Base-by-base conservation (phyloP, 2,329 filamentous ascomycete genomes). In the Eurotiales sp. region DNA sequence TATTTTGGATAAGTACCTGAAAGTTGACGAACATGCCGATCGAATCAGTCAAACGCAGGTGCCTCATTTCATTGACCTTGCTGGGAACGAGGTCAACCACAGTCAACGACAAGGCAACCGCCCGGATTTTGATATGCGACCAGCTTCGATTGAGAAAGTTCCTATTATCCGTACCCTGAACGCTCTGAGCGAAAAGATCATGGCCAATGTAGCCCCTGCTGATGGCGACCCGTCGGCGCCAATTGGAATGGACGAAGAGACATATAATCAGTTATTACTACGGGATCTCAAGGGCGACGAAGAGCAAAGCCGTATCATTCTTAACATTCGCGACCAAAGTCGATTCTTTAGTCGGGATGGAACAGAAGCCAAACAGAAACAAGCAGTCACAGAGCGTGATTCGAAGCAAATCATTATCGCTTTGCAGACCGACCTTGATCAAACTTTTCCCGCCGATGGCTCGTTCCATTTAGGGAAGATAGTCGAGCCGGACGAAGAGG, bases 61-160 rank as follows among this genome's bases (percentile, higher is more conserved):
- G 17, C 91, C 93, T 1, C 85, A 91, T 61, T 91, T 95, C 57
- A 91, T 99, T 59, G 88, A 99, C 66, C 72, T 99, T 22, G 89
- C 92, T 64, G 93, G 87, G 25, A 99, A 99, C 64, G 93, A 97
- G 71, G 88, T 93, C 67, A 92, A 99, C 62, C 85, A 95, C 68
- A 95, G 90, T 59, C 88, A 91, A 48, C 82, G 86, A 62, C 85
- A 80, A 61, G 93, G 93, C 45, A 97, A 99, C 67, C 80, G 86
- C 47, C 90, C 92, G 50, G 90, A 97, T 65, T 74, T 87, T 30
- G 93, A 95, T 58, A 96, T 97, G 90, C 82, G 89, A 29, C 90
- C 90, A 2, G 78, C 78, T 2, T 79, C 84, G 10, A 74, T 81
- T 42, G 82, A 86, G 41, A 92, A 93, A 64, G 85, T 93, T 2